Conservation (phyloP, 352 stramenopile species). For the Thalassiosira livingstoniorum region DNA sequence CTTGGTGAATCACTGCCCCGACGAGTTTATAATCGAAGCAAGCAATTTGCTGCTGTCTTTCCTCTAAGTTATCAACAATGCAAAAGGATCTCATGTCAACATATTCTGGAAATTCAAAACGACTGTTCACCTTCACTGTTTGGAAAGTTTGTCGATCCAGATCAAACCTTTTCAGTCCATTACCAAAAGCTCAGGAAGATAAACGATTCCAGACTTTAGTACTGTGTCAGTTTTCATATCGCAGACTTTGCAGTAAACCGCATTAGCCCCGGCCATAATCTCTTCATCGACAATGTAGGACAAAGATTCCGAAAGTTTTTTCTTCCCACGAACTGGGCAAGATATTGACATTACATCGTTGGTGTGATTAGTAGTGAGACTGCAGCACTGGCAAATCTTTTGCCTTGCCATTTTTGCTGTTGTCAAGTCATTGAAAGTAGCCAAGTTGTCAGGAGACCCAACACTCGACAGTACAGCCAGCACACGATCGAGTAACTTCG, state of each 20-base stretch:
- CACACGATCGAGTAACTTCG: conserved; percentile 98
- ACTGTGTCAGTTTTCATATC: conserved; percentile 97
- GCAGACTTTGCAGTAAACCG: conserved; percentile 95
- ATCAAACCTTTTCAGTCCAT: conserved; percentile 99
- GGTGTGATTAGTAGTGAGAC: conserved; percentile 82
- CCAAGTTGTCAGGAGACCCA: too few relatives aligned
- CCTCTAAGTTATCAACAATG: conserved; percentile 77
- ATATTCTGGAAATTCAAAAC: conserved; percentile 96
- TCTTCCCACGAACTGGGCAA: conserved; percentile 97
- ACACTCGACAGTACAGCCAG: too few relatives aligned
- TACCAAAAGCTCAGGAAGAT: conserved; percentile 96
- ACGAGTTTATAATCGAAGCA: conserved; percentile 97
- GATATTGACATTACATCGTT: conserved; percentile 97
- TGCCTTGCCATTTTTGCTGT: conserved; percentile 85
- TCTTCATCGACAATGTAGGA: conserved; percentile 97
- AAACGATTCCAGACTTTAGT: conserved; percentile 93
- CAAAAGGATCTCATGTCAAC: conserved; percentile 99
- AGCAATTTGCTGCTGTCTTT: conserved; percentile 43
- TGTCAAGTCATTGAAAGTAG: too few relatives aligned
- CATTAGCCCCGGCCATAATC: conserved; percentile 99
- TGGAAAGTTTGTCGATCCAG: conserved; percentile 99
- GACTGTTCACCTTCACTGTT: conserved; percentile 99
- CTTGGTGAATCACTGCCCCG: conserved; percentile 97
- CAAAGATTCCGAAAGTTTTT: conserved; percentile 97
- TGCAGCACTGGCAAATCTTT: conserved; percentile 88